Conservation (phyloP, 176 grass and related monocot genomes). For the Oryza glumipatula region DNA sequence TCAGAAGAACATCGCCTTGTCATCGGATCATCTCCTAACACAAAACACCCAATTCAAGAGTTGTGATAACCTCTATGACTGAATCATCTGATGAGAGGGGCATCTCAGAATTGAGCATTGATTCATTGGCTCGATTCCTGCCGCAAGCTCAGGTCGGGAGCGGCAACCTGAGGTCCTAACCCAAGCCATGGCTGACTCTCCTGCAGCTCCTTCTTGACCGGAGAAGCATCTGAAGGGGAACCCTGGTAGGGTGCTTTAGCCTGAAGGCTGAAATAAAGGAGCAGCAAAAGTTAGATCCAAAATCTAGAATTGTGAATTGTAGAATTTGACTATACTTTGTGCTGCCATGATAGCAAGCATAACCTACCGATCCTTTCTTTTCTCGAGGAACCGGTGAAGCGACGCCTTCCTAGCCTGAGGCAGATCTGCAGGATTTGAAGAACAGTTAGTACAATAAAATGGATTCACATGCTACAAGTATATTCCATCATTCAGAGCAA, state of each 20-base stretch:
- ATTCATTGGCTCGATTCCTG: background rate
- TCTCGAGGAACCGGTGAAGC: conserved; percentile 79
- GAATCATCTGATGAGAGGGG: background rate
- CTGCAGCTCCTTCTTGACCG: conserved; percentile 46
- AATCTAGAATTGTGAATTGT: background rate
- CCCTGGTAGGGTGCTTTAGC: conserved; percentile 62
- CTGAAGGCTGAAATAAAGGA: conserved; percentile 50
- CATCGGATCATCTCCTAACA: background rate
- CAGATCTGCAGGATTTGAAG: conserved; percentile 54
- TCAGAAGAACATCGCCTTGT: background rate
- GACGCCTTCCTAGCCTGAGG: conserved; percentile 69
- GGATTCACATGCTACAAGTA: background rate
- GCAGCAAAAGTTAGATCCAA: background rate
- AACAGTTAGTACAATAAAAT: conserved; percentile 11
- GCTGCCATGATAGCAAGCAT: background rate
- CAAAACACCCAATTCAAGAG: background rate
- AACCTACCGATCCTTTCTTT: conserved; percentile 87
- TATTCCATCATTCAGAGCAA: background rate
- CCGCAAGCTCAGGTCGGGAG: conserved; percentile 13
- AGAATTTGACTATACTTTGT: background rate
- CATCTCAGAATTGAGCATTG: background rate
- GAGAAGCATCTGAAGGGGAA: conserved; percentile 36
- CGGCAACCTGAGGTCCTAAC: conserved; percentile 39
- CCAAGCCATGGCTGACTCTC: conserved; percentile 72
- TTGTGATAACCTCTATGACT: background rate